Evolutionary conservation across 345 rosid species (phyloP).

Genomic region (Pugionium cornutum): DNA sequence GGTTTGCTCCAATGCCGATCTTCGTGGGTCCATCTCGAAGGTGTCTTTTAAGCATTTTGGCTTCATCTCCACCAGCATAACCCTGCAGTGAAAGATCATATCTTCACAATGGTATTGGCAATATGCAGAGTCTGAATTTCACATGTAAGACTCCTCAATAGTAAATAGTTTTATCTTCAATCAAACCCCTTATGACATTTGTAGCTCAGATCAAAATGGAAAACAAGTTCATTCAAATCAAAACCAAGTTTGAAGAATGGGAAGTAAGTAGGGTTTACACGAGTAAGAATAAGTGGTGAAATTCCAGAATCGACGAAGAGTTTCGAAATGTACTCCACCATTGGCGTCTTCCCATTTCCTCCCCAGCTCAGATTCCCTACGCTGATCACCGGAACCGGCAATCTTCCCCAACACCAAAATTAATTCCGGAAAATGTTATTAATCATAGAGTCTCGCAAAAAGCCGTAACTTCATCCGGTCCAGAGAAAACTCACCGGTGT

Average conservation of each 20-base stretch:
- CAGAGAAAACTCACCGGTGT: constrained; percentile 45
- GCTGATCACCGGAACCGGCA: constrained; percentile 83
- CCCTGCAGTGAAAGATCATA: constrained; percentile 48
- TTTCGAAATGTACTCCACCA: constrained; percentile 70
- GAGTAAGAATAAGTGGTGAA: constrained; percentile 74
- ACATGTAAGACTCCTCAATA: constrained; percentile 4
- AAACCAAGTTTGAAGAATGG: not conserved
- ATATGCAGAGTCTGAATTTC: not conserved
- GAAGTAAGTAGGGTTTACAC: constrained; percentile 44
- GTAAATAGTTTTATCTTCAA: not conserved
- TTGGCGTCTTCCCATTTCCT: constrained; percentile 94
- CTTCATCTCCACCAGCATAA: constrained; percentile 92
- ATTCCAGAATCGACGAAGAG: constrained; percentile 54
- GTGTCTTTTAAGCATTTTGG: constrained; percentile 76
- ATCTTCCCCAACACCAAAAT: constrained; percentile 43
- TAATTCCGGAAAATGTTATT: no score
- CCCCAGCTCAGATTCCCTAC: constrained; percentile 95
- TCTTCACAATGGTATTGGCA: not conserved
- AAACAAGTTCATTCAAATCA: not conserved
- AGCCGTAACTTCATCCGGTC: not conserved
- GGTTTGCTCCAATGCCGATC: constrained; percentile 73
- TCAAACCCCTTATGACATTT: no score
- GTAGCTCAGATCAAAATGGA: no score
- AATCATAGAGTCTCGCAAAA: not conserved
- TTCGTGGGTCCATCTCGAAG: constrained; percentile 45